These are phyloP conservation scores for Oidiodendron maius DNA, from an alignment of 495 filamentous ascomycete genomes.

Conservation along the genomic window DNA sequence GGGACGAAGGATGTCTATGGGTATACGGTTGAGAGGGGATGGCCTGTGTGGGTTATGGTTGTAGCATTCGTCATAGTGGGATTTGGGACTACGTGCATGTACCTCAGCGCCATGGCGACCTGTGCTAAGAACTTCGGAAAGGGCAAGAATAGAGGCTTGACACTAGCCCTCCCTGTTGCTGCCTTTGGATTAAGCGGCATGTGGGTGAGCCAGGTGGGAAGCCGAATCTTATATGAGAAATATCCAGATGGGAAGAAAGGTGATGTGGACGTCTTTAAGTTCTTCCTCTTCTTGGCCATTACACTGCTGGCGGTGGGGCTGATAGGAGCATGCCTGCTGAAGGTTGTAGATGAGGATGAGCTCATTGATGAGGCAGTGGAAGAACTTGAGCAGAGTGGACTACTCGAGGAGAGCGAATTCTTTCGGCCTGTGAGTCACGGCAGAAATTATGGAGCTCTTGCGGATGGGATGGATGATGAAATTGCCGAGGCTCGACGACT, in stretches of 20 bases:
- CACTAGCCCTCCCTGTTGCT: constrained; percentile 86
- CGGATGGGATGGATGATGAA: constrained; percentile 20
- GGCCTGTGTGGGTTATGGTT: constrained; percentile 79
- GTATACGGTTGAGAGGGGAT: constrained; percentile 40
- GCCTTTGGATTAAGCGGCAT: constrained; percentile 88
- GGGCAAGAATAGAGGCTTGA: constrained; percentile 80
- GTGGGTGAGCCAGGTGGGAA: constrained; percentile 90
- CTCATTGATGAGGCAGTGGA: constrained; percentile 83
- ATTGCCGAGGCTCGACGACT: constrained; percentile 29
- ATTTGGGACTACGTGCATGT: constrained; percentile 78
- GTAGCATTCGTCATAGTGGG: constrained; percentile 76
- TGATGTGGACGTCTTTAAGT: constrained; percentile 79
- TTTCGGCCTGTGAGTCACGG: constrained; percentile 40
- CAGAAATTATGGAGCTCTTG: constrained; percentile 27
- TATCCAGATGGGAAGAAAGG: constrained; percentile 56
- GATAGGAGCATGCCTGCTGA: constrained; percentile 65
- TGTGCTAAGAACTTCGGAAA: constrained; percentile 96
- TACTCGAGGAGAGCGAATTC: constrained; percentile 68
- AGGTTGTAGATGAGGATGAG: constrained; percentile 55
- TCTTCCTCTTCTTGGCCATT: constrained; percentile 74
- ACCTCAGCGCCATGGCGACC: constrained; percentile 79
- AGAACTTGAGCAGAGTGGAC: constrained; percentile 75
- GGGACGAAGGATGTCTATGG: constrained; percentile 35
- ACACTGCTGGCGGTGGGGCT: constrained; percentile 63
- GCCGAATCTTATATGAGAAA: constrained; percentile 64